A percentile compares a stretch with the other conserved stretches of the same genome.
Conservation (phyloP, 192 early-diverging fungal genomes). For the Podila epigama region DNA sequence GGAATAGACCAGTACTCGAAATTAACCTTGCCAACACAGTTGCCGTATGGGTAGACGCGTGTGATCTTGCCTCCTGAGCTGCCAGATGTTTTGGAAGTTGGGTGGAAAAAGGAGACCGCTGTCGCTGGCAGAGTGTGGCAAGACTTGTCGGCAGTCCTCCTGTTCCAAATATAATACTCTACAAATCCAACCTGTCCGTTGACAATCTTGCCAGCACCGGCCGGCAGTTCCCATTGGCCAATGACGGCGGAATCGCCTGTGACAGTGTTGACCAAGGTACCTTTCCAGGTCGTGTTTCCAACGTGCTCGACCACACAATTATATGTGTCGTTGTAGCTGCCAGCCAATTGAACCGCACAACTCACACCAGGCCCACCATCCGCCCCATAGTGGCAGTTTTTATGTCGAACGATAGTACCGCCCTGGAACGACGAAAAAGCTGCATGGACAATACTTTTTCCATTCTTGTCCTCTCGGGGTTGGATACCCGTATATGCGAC, state of each 20-base stretch:
- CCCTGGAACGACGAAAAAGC: conserved; percentile 14
- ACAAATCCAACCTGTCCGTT: conserved; percentile 12
- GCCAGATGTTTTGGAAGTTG: conserved; percentile 7
- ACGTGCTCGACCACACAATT: conserved; percentile 4
- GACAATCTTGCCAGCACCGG: conserved; percentile 6
- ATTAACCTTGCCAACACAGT: conserved; percentile 14
- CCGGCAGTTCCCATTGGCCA: conserved; percentile 18
- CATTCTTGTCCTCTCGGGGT: conserved; percentile 9
- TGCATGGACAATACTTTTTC: conserved; percentile 13
- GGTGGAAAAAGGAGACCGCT: conserved; percentile 8
- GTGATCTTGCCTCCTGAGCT: conserved; percentile 3
- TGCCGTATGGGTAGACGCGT: conserved; percentile 2
- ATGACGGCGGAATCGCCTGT: background rate
- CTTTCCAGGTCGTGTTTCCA: conserved; percentile 10
- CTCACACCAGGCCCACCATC: conserved; percentile 16
- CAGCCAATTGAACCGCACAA: conserved; percentile 14
- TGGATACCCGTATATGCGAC: conserved; percentile 20
- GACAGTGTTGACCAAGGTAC: conserved; percentile 15
- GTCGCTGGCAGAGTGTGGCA: conserved; percentile 20
- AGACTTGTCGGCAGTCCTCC: background rate
- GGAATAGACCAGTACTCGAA: background rate
- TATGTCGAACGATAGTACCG: conserved; percentile 9
- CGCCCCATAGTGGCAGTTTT: conserved; percentile 4
- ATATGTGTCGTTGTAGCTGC: conserved; percentile 15
- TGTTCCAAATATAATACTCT: conserved; percentile 18